Base-by-base conservation (phyloP, 2,329 filamentous ascomycete genomes). In the Aspergillus chevalieri region DNA sequence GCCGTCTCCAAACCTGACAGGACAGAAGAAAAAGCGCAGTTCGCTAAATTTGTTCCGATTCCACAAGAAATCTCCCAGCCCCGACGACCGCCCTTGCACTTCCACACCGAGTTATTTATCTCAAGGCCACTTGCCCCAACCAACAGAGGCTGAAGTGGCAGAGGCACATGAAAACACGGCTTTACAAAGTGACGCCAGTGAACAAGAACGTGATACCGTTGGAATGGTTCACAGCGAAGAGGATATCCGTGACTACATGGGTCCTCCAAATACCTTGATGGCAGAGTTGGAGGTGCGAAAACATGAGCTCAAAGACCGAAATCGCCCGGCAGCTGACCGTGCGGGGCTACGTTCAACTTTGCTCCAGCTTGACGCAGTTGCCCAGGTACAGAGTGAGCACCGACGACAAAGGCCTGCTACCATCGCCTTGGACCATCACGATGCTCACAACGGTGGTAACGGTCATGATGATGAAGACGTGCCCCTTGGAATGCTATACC, bases 261-360 rank as follows among this genome's bases (percentile, higher is more conserved):
- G 87, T 0, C 80, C 84, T 3, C 93, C 93, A 0, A 95, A 90
- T 1, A 98, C 93, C 0, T 78, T 98, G 0, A 80, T 98, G 21
- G 93, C 93, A 0, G 93, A 98, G 66, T 76, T 98, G 6, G 89
- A 96, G 65, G 74, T 95, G 55, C 86, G 93, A 46, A 97, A 98
- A 66, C 84, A 88, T 52, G 87, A 95, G 59, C 85, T 94, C 61
- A 91, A 89, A 67, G 77, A 84, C 53, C 84, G 93, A 33, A 93
- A 85, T 26, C 81, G 84, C 19, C 86, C 86, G 12, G 78, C 84
- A 19, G 77, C 80, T 28, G 81, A 76, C 57, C 85, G 86, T 17
- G 84, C 86, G 48, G 91, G 89, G n/a, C 85, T 95, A 78, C 89
- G 93, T 56, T 88, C 88, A 12, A 98, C 93, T 0, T 77, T 98